phyloP scores from a whole-genome alignment of 2,329 filamentous ascomycete species.

The Celoporthe dispersa region DNA sequence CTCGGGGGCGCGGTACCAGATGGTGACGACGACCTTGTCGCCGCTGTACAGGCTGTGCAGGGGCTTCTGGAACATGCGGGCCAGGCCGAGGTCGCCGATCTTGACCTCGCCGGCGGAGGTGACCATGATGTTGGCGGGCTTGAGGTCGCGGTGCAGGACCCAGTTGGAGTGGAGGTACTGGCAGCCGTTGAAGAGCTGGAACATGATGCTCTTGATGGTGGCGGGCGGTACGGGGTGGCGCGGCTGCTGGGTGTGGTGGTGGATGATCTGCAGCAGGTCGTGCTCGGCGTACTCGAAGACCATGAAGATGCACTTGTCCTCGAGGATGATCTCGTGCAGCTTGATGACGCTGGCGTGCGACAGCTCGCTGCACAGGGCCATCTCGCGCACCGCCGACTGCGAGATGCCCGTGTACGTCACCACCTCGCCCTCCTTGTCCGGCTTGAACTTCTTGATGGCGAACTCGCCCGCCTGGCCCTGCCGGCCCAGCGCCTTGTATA shows the following conservation, averaged over 20 bases:
- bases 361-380: conserved; percentile 94
- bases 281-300: conserved; percentile 99
- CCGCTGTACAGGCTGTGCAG: conserved; percentile 89
- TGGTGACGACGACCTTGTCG: conserved; percentile 98
- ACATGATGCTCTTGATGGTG: conserved; percentile 92
- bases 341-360: conserved; percentile 87
- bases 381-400: conserved; percentile 94
- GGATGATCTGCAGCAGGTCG: conserved; percentile 95
- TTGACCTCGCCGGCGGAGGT: conserved; percentile 88
- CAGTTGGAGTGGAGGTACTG: conserved; percentile 96
- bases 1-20: conserved; percentile 98
- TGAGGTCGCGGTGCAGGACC: conserved; percentile 95
- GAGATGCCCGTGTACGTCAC: conserved; percentile 97
- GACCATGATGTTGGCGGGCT: conserved; percentile 87
- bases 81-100: conserved; percentile 92
- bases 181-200: conserved; percentile 91
- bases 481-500: conserved; percentile 90
- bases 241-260: conserved; percentile 91
- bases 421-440: conserved; percentile 95
- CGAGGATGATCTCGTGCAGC: conserved; percentile 92
- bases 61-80: conserved; percentile 91
- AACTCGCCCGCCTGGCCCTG: conserved; percentile 79
- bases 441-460: conserved; percentile 99
- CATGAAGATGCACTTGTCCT: conserved; percentile 99
- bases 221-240: conserved; percentile 85